phyloP scores from a whole-genome alignment of 306 rosid species.

The Cicer chorassanicum region DNA sequence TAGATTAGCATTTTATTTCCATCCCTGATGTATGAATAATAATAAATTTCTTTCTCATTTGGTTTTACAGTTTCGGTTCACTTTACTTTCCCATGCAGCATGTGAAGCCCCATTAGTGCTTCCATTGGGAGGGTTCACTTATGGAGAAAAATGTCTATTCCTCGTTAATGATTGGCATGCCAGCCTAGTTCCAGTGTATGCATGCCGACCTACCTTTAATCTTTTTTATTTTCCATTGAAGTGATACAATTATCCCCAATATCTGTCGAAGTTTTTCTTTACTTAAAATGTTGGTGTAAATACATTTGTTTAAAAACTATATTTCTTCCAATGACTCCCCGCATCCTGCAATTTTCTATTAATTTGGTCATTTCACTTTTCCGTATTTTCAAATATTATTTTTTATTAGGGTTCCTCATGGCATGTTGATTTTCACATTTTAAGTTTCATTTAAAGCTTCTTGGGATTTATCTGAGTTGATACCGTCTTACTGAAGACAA shows the following conservation, averaged over 20 bases:
- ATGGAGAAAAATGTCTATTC: constrained; percentile 78
- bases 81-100: constrained; percentile 93
- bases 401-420: constrained; percentile 25
- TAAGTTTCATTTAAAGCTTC: constrained; percentile 27
- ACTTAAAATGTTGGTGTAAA: neutral
- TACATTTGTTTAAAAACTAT: constrained; percentile 21
- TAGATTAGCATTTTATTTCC: constrained; percentile 30
- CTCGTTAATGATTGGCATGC: constrained; percentile 96
- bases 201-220: constrained; percentile 24
- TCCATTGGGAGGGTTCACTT: constrained; percentile 82
- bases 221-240: constrained; percentile 19
- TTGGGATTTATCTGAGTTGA: constrained; percentile 33
- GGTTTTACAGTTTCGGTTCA: constrained; percentile 92
- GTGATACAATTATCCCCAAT: constrained; percentile 3
- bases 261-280: constrained; percentile 29
- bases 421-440: constrained; percentile 30
- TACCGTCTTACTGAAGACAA: constrained; percentile 40
- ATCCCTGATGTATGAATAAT: constrained; percentile 42
- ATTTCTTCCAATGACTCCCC: constrained; percentile 25
- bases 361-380: constrained; percentile 23
- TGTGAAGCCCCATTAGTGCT: constrained; percentile 94
- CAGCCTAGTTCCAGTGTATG: constrained; percentile 87
- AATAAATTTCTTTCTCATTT: constrained; percentile 56
- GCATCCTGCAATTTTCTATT: constrained; percentile 21
- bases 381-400: neutral